Conservation (phyloP, 805 yeast species). For the Candida khao-thaluensis region DNA sequence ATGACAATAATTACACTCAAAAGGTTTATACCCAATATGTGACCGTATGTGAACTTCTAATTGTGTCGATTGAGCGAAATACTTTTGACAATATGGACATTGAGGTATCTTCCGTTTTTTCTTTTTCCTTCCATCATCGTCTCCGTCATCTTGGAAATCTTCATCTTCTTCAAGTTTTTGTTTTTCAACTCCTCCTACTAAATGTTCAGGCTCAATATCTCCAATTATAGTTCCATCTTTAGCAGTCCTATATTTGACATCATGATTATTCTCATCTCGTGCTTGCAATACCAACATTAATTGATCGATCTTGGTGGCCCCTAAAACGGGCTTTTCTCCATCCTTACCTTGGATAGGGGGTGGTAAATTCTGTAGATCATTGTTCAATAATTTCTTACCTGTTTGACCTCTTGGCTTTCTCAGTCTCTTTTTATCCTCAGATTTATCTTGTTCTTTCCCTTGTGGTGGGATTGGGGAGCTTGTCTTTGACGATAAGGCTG, state of each 20-base stretch:
- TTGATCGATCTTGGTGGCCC: constrained; percentile 88
- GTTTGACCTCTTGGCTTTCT: neutral
- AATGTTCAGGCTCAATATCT: constrained; percentile 39
- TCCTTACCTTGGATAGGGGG: constrained; percentile 31
- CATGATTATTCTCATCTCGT: constrained; percentile 68
- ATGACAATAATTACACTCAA: constrained; percentile 72
- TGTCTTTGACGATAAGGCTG: neutral
- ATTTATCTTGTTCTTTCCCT: neutral
- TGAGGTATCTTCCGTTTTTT: constrained; percentile 54
- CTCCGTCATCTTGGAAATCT: constrained; percentile 20
- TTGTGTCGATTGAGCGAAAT: constrained; percentile 87
- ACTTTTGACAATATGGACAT: constrained; percentile 75
- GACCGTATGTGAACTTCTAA: constrained; percentile 85
- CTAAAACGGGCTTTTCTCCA: constrained; percentile 69
- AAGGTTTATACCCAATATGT: constrained; percentile 85
- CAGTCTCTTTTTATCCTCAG: constrained; percentile 2
- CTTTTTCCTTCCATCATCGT: constrained; percentile 20
- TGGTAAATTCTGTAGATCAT: constrained; percentile 11
- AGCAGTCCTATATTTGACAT: constrained; percentile 50
- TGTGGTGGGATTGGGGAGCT: neutral
- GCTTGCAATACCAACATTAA: constrained; percentile 91
- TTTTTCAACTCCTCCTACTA: constrained; percentile 80
- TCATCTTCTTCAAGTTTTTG: constrained; percentile 31
- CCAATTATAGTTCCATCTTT: constrained; percentile 70
- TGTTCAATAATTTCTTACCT: constrained; percentile 13